phyloP scores from a whole-genome alignment of 768 basidiomycete species.

The Mycena floridula region DNA sequence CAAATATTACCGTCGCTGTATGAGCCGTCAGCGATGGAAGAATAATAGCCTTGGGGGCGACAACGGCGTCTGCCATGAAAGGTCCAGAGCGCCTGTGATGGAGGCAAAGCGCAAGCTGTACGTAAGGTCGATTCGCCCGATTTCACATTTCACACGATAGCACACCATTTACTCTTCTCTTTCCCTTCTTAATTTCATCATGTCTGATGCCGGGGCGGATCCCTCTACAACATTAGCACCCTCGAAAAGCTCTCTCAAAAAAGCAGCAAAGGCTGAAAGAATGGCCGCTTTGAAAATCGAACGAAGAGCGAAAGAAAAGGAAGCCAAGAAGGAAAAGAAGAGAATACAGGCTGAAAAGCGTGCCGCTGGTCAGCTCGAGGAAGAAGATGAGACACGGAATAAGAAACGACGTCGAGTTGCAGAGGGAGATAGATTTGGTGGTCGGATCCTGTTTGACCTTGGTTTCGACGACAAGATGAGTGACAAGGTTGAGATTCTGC shows the following conservation, averaged over 20 bases:
- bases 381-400: constrained; percentile 28
- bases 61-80: constrained; percentile 7
- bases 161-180: not conserved
- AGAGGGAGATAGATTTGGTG: constrained; percentile 37
- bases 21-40: constrained; percentile 57
- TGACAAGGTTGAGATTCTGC: constrained; percentile 64
- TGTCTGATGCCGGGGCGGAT: no score
- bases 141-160: no score
- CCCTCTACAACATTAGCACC: no score
- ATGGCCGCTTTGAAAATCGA: constrained; percentile 62
- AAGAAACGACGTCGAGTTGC: constrained; percentile 17
- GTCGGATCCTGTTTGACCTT: constrained; percentile 76
- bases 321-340: constrained; percentile 70
- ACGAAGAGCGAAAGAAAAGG: constrained; percentile 72
- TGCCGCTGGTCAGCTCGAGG: constrained; percentile 58
- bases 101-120: no score
- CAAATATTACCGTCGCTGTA: constrained; percentile 83
- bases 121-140: no score
- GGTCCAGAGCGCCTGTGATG: no score
- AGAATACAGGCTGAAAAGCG: constrained; percentile 51
- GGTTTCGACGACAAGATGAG: constrained; percentile 92
- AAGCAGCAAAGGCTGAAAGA: constrained; percentile 64
- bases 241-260: constrained; percentile 81
- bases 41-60: constrained; percentile 42
- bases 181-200: no score